Evolutionary conservation across 805 yeast genomes (phyloP).

Genomic region (Metschnikowia picachoensis): DNA sequence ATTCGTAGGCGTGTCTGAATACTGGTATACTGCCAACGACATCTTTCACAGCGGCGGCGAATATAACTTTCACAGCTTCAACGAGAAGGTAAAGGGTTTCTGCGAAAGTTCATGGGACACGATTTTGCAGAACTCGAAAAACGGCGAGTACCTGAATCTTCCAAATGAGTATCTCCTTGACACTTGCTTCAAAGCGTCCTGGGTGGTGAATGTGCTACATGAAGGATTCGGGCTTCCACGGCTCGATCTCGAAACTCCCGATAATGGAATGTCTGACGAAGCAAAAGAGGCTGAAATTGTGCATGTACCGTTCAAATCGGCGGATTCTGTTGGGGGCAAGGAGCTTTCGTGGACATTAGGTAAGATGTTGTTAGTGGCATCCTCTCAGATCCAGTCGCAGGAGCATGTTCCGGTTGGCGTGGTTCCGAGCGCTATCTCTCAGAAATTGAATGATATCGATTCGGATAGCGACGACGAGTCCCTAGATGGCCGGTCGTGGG

Average conservation of each 20-base stretch:
- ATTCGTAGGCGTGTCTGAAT: slow-evolving; percentile 92
- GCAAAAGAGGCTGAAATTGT: slow-evolving; percentile 23
- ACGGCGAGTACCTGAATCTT: slow-evolving; percentile 58
- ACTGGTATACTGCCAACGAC: slow-evolving; percentile 96
- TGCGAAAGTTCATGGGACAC: slow-evolving; percentile 75
- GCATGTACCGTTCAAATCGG: slow-evolving; percentile 73
- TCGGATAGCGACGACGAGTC: slow-evolving; percentile 20
- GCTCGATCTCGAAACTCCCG: slow-evolving; percentile 46
- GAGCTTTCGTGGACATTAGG: slow-evolving; percentile 97
- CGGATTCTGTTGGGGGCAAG: slow-evolving; percentile 72
- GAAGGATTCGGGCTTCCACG: slow-evolving; percentile 91
- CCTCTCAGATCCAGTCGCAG: slow-evolving; percentile 49
- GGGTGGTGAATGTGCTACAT: slow-evolving; percentile 87
- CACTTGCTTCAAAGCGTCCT: slow-evolving; percentile 91
- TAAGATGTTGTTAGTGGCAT: slow-evolving; percentile 75
- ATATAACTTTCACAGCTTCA: slow-evolving; percentile 71
- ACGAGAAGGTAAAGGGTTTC: slow-evolving; percentile 59
- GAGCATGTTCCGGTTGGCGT: slow-evolving; percentile 32
- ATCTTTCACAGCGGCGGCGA: slow-evolving; percentile 85
- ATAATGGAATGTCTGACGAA: slow-evolving; percentile 23
- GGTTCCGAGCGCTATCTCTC: slow-evolving; percentile 37
- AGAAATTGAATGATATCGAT: slow-evolving; percentile 13
- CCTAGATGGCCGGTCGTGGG: background rate
- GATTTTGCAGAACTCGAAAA: slow-evolving; percentile 44
- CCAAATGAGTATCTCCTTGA: slow-evolving; percentile 52